phyloP scores from a whole-genome alignment of 805 yeast genomes.

The Limtongia smithiae region DNA sequence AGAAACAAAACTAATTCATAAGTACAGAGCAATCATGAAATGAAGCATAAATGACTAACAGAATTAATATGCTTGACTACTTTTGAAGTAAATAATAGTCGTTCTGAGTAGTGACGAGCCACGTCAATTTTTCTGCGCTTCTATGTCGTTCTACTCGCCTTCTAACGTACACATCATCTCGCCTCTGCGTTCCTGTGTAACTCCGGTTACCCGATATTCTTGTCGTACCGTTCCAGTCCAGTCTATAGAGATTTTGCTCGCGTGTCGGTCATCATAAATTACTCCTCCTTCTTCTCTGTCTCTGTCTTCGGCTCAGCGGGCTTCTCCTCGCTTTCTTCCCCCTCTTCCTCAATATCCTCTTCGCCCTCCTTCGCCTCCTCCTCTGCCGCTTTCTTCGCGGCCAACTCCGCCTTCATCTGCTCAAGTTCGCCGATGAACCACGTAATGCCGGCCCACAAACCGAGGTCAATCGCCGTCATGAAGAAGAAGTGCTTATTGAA shows the following conservation, averaged over 20 bases:
- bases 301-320: slow-evolving; percentile 8
- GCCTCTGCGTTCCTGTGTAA: too few species aligned
- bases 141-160: too few species aligned
- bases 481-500: slow-evolving; percentile 64
- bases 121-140: too few species aligned
- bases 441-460: slow-evolving; percentile 73
- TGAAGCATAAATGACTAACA: too few species aligned
- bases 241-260: background rate
- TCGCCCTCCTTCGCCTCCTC: slow-evolving; percentile 19
- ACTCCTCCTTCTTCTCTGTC: slow-evolving; percentile 16
- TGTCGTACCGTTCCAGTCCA: too few species aligned
- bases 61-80: too few species aligned
- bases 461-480: slow-evolving; percentile 52
- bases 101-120: too few species aligned
- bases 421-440: slow-evolving; percentile 53
- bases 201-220: too few species aligned
- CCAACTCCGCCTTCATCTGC: slow-evolving; percentile 25
- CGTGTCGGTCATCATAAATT: slow-evolving; percentile 1
- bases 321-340: slow-evolving; percentile 6
- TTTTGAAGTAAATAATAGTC: too few species aligned
- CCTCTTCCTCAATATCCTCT: slow-evolving; percentile 18
- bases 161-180: too few species aligned
- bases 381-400: slow-evolving; percentile 30
- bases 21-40: too few species aligned
- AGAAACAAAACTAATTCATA: too few species aligned